These are phyloP conservation scores for Flaveria floridana DNA, from an alignment of 140 eudicot species.

Conservation along the genomic window DNA sequence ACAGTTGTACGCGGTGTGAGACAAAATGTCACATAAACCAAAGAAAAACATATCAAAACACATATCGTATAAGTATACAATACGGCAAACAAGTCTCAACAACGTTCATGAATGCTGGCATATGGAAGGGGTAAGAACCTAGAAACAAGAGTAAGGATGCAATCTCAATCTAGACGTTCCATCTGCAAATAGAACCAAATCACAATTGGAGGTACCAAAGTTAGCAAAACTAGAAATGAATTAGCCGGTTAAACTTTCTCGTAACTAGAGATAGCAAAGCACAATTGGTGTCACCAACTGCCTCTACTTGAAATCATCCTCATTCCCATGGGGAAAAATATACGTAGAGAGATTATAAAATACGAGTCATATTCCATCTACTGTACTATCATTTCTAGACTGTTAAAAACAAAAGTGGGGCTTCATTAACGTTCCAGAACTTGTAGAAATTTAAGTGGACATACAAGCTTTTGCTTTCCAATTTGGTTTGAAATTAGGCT, in stretches of 20 bases:
- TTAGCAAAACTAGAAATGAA: constrained; percentile 8
- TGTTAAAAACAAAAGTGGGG: not conserved
- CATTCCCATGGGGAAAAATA: not conserved
- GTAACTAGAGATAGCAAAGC: not conserved
- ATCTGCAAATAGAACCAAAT: constrained; percentile 48
- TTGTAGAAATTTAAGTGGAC: not conserved
- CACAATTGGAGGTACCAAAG: not conserved
- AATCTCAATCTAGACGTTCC: constrained; percentile 63
- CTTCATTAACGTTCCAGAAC: not conserved
- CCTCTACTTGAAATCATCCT: not conserved
- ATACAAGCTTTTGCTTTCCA: not conserved
- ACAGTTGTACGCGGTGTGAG: constrained; percentile 16
- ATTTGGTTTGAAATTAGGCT: not conserved
- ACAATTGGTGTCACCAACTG: too few species aligned
- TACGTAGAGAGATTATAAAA: not conserved
- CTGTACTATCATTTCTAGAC: not conserved
- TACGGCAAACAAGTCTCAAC: constrained; percentile 19
- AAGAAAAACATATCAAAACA: constrained; percentile 16
- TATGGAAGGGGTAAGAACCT: constrained; percentile 17
- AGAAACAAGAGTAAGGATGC: constrained; percentile 11
- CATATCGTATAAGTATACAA: constrained; percentile 25
- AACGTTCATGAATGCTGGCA: constrained; percentile 17
- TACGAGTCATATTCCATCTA: not conserved
- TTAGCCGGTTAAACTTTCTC: not conserved
- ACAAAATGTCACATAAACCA: constrained; percentile 22